Base-by-base conservation (phyloP, 2,329 filamentous ascomycete genomes). In the Colletotrichum salicis region DNA sequence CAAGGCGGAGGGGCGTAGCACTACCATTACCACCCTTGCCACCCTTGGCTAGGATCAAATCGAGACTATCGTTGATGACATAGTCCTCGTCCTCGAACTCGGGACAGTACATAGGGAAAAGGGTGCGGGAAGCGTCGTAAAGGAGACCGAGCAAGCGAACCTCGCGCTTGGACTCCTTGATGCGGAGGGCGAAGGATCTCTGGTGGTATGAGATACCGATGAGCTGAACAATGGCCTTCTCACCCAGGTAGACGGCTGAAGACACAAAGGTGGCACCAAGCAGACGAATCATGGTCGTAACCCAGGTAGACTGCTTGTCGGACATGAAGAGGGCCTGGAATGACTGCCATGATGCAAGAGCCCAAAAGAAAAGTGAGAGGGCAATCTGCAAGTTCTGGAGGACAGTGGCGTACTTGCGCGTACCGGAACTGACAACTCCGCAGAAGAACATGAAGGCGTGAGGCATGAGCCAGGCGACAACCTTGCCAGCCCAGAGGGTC, bases 81-180 rank as follows among this genome's bases (percentile, higher is more conserved):
- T 95, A 93, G 81, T 99, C 96, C 80, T 98, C 96, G 29, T 98
- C 94, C 22, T 89, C 87, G 77, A 99, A 98, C 77, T 98, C 96
- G 29, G 86, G 87, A 82, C 95, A 97, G 84, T 97, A 97, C 83
- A 95, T 93, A 31, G 96, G 96, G 78, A 98, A 99, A 62, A 98
- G 86, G 5, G 91, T 88, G 64, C 95, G 89, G 3, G 96, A 98
- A 24, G 95, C 95, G 75, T 98, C 95, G 80, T 97, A 98, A 67
- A 99, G 90, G 35, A 96, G 84, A 22, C 93, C 92, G 2, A 99
- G 86, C 2, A 98, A 88, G 78, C 90, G 89, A 59, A 98, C 89
- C 75, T 96, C 94, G 68, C 90, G 92, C 85, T 99, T 98, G 29
- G 95, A 97, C 54, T 94, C 92, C 81, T 94, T 93, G 86, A 99